Evolutionary conservation across 176 grass and related monocot genomes (phyloP).

Genomic region (Metroxylon sagu): DNA sequence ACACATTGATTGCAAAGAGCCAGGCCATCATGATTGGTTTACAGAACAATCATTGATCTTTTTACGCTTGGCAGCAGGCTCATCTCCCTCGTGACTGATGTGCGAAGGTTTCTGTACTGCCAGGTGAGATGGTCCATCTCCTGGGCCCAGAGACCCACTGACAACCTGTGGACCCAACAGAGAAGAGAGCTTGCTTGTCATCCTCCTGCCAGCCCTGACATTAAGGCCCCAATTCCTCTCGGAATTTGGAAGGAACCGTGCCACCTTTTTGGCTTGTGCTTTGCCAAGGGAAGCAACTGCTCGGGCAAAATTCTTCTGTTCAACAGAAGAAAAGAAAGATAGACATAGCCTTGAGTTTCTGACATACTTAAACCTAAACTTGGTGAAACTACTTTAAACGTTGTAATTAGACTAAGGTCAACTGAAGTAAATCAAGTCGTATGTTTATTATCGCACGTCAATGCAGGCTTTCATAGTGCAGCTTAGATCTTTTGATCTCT

Average conservation of each 20-base stretch:
- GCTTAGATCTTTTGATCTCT: no score
- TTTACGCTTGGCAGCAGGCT: conserved; percentile 47
- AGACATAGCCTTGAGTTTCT: no score
- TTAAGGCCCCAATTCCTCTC: conserved; percentile 92
- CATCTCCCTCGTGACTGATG: conserved; percentile 12
- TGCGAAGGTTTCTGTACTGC: conserved; percentile 12
- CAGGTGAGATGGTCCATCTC: conserved; percentile 13
- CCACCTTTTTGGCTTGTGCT: conserved; percentile 70
- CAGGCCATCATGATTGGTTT: conserved; percentile 21
- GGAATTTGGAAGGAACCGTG: conserved; percentile 84
- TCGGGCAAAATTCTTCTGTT: conserved; percentile 77
- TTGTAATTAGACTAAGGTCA: no score
- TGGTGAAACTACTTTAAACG: no score
- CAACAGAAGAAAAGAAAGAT: background rate
- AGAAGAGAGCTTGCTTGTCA: conserved; percentile 78
- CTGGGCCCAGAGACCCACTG: conserved; percentile 26
- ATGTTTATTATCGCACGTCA: no score
- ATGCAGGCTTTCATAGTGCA: no score
- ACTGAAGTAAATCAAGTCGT: no score
- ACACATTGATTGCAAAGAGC: no score
- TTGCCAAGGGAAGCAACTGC: conserved; percentile 74
- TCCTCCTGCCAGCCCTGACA: conserved; percentile 69
- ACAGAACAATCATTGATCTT: conserved; percentile 29
- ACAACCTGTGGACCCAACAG: conserved; percentile 52
- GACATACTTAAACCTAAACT: no score